phyloP scores from a whole-genome alignment of 805 yeast genomes.

The Nakazawaea populi region DNA sequence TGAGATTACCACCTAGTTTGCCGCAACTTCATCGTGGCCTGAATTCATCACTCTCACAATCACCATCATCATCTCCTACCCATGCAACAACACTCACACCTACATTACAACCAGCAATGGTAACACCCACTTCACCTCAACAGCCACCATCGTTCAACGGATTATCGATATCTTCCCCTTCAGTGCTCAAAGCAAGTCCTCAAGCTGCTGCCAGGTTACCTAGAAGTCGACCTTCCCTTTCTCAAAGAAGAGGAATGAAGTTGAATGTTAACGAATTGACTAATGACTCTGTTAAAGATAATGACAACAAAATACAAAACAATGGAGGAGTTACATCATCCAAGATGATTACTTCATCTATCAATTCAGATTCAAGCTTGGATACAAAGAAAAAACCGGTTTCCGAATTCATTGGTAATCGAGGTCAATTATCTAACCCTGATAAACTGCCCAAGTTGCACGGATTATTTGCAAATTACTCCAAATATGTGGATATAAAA shows the following conservation, averaged over 20 bases:
- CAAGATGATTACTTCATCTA: slow-evolving; percentile 14
- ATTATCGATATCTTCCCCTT: slow-evolving; percentile 5
- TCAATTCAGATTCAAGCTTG: neutral
- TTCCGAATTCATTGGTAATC: slow-evolving; percentile 18
- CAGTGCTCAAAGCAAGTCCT: slow-evolving; percentile 4
- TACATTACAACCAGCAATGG: neutral
- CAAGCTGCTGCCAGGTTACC: slow-evolving; percentile 14
- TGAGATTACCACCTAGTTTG: slow-evolving; percentile 11
- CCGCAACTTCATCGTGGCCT: neutral
- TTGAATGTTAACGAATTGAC: slow-evolving; percentile 27
- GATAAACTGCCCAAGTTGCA: slow-evolving; percentile 31
- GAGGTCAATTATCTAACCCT: slow-evolving; percentile 16
- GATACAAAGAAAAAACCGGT: slow-evolving; percentile 14
- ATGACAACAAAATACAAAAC: neutral
- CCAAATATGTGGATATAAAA: slow-evolving; percentile 85
- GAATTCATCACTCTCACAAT: neutral
- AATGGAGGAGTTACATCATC: neutral
- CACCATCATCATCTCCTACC: neutral
- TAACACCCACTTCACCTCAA: neutral
- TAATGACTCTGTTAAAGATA: neutral
- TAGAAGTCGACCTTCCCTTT: slow-evolving; percentile 36
- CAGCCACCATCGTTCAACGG: neutral
- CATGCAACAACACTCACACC: neutral
- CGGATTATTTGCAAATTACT: slow-evolving; percentile 76
- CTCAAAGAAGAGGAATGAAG: slow-evolving; percentile 52